phyloP scores from a whole-genome alignment of 2,329 filamentous ascomycete species.

The Ceratocystis eucalypticola region DNA sequence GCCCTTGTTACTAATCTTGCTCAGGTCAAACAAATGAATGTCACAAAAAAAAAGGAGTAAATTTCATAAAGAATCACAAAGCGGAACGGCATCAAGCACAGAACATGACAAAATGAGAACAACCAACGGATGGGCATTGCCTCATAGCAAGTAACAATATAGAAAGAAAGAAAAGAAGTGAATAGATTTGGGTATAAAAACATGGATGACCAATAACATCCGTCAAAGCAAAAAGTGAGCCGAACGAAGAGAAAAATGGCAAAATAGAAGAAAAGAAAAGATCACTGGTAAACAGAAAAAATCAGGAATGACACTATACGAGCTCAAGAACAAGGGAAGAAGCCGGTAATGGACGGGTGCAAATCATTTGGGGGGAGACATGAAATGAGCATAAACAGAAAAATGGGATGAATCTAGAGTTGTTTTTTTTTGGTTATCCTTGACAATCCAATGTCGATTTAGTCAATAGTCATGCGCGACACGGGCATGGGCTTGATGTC shows the following conservation, averaged over 20 bases:
- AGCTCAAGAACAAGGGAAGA: neutral
- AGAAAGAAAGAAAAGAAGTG: conserved; percentile 7
- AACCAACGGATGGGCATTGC: neutral
- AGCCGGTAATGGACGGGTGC: neutral
- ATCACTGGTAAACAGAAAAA: neutral
- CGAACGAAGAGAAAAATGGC: conserved; percentile 18
- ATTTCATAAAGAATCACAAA: neutral
- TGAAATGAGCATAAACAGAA: conserved; percentile 8
- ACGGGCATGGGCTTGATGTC: conserved; percentile 43
- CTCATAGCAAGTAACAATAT: neutral
- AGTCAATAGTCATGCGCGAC: conserved; percentile 51
- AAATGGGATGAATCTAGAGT: neutral
- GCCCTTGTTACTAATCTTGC: too few species aligned
- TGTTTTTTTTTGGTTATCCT: neutral
- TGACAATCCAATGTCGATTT: conserved; percentile 21
- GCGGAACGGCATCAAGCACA: conserved; percentile 6
- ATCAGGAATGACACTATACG: neutral
- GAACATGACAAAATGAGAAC: neutral
- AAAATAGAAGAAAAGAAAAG: conserved; percentile 10
- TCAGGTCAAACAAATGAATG: neutral
- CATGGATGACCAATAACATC: conserved; percentile 9
- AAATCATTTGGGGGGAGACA: conserved; percentile 14
- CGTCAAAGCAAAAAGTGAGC: conserved; percentile 12
- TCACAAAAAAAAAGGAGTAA: neutral
- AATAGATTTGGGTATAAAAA: conserved; percentile 10